Percentiles rank a stretch among this genome's conserved stretches.
phyloP scores from a whole-genome alignment of 2,329 filamentous ascomycete genomes.

The Bipolaris zeicola region DNA sequence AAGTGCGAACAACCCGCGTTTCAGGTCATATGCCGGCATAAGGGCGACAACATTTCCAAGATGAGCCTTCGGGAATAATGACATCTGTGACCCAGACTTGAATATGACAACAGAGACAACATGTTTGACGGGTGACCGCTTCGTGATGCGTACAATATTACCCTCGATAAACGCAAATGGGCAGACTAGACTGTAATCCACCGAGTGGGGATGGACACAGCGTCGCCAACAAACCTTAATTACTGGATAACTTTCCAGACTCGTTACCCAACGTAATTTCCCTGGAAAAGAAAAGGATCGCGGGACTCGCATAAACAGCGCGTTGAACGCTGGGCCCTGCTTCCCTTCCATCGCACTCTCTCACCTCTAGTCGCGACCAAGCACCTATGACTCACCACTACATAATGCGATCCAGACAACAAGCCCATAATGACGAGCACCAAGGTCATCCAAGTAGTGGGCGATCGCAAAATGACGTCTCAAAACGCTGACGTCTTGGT shows the following conservation, averaged over 20 bases:
- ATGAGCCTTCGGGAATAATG: background rate
- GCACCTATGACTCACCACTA: background rate
- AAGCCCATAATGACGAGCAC: background rate
- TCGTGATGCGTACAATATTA: background rate
- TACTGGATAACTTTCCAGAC: background rate
- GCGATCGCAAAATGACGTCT: background rate
- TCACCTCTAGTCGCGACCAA: background rate
- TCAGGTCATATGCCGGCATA: background rate
- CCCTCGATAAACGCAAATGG: background rate
- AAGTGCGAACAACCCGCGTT: background rate
- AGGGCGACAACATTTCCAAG: slow-evolving; percentile 1
- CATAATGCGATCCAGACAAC: background rate
- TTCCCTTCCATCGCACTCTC: background rate
- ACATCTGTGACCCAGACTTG: background rate
- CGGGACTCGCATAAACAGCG: background rate
- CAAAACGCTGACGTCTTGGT: background rate
- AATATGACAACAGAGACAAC: background rate
- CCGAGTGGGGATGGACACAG: no score
- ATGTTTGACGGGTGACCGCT: background rate
- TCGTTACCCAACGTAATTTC: background rate
- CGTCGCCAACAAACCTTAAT: background rate
- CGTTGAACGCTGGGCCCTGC: background rate
- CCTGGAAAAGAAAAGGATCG: background rate
- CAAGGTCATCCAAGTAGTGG: background rate
- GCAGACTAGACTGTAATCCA: background rate